Evolutionary conservation across 495 filamentous ascomycete species (phyloP).

Genomic region (Sabuloglossum arenarium): DNA sequence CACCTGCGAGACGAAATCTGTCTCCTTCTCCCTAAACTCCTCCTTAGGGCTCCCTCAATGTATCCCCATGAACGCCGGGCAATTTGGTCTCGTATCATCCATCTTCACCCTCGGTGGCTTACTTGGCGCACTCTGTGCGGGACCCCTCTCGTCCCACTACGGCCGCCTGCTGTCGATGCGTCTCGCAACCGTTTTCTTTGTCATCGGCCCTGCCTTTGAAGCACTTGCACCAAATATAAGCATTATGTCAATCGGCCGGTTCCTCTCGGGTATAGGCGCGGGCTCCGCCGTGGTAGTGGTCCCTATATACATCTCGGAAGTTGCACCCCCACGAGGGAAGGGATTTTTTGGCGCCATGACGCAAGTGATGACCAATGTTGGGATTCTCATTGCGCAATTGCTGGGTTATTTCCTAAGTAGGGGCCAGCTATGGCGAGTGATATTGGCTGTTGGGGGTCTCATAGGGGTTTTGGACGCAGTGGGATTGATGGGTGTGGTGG

Average conservation of each 20-base stretch:
- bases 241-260: constrained; percentile 46
- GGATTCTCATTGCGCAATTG: constrained; percentile 65
- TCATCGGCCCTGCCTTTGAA: constrained; percentile 54
- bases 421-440: constrained; percentile 59
- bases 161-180: constrained; percentile 57
- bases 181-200: constrained; percentile 50
- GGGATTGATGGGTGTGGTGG: constrained; percentile 49
- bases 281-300: constrained; percentile 83
- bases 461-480: constrained; percentile 44
- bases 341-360: constrained; percentile 85
- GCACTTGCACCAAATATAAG: constrained; percentile 44
- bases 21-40: constrained; percentile 17
- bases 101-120: constrained; percentile 86
- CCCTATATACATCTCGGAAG: constrained; percentile 85
- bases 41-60: constrained; percentile 39
- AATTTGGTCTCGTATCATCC: constrained; percentile 66
- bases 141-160: constrained; percentile 46
- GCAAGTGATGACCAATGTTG: constrained; percentile 85
- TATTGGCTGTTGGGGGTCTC: constrained; percentile 50
- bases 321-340: constrained; percentile 54
- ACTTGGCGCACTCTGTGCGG: constrained; percentile 56
- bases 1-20: constrained; percentile 47
- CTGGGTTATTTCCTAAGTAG: constrained; percentile 73
- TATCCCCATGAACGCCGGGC: constrained; percentile 54
- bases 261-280: constrained; percentile 64